Evolutionary conservation across 306 rosid species (phyloP).

Genomic region (Acacia melanoxylon): DNA sequence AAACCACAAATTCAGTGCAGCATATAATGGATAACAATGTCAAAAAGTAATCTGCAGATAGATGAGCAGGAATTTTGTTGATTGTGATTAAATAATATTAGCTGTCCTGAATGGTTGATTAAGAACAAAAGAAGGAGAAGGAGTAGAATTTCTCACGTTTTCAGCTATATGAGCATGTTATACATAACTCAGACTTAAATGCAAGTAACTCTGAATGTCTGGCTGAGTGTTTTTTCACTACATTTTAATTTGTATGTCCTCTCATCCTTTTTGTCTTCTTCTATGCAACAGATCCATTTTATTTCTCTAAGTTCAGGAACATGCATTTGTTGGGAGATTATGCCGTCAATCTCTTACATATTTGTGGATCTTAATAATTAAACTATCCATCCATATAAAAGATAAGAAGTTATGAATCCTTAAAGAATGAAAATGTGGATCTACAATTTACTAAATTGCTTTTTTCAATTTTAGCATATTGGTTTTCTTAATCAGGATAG

Average conservation of each 20-base stretch:
- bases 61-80: not conserved
- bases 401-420: not conserved
- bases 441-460: not conserved
- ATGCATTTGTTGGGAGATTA: too few relatives aligned
- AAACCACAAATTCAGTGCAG: not conserved
- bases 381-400: not conserved
- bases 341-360: too few relatives aligned
- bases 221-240: not conserved
- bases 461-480: not conserved
- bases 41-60: not conserved
- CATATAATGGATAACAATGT: not conserved
- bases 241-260: not conserved
- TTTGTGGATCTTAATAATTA: too few relatives aligned
- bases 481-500: not conserved
- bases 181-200: not conserved
- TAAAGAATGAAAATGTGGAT: not conserved
- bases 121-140: not conserved
- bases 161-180: not conserved
- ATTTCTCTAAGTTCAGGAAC: not conserved
- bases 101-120: not conserved
- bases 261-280: not conserved
- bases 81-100: not conserved
- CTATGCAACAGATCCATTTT: not conserved
- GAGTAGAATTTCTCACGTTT: not conserved
- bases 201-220: not conserved